These are phyloP conservation scores for Pseudogymnoascus sp. DNA, from an alignment of 2,329 filamentous ascomycete species.

Conservation along the genomic window DNA sequence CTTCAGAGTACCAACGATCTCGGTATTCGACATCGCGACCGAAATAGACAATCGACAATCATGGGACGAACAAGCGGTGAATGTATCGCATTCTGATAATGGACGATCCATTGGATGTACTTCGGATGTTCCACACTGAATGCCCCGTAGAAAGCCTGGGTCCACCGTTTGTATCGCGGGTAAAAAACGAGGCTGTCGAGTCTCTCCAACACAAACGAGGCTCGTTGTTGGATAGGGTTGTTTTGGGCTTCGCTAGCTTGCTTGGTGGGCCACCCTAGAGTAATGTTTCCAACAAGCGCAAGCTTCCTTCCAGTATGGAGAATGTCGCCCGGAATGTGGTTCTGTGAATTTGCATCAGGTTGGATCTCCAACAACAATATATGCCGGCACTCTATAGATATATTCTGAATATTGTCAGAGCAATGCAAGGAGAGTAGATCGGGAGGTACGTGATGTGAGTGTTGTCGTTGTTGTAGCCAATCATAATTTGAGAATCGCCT, in stretches of 20 bases:
- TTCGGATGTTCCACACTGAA: neutral
- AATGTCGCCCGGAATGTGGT: constrained; percentile 5
- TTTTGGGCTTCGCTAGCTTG: constrained; percentile 4
- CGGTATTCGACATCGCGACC: constrained; percentile 1
- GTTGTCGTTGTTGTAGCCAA: constrained; percentile 2
- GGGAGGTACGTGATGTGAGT: neutral
- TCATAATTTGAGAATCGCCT: neutral
- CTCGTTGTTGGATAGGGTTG: neutral
- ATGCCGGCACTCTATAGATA: neutral
- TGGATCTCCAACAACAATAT: neutral
- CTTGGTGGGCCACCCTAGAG: neutral
- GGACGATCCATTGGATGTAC: neutral
- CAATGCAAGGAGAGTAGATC: neutral
- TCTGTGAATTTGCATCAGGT: neutral
- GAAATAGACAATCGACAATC: neutral
- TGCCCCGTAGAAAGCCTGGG: constrained; percentile 6
- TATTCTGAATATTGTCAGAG: constrained; percentile 2
- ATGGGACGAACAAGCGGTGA: neutral
- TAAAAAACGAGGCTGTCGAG: constrained; percentile 5
- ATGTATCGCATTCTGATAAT: neutral
- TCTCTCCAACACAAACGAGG: constrained; percentile 1
- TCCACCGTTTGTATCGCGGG: neutral
- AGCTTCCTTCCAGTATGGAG: neutral
- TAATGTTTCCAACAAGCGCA: neutral
- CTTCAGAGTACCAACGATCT: neutral